Evolutionary conservation across 73 alveolate genomes (phyloP).

Genomic region (Symbiodinium natans): DNA sequence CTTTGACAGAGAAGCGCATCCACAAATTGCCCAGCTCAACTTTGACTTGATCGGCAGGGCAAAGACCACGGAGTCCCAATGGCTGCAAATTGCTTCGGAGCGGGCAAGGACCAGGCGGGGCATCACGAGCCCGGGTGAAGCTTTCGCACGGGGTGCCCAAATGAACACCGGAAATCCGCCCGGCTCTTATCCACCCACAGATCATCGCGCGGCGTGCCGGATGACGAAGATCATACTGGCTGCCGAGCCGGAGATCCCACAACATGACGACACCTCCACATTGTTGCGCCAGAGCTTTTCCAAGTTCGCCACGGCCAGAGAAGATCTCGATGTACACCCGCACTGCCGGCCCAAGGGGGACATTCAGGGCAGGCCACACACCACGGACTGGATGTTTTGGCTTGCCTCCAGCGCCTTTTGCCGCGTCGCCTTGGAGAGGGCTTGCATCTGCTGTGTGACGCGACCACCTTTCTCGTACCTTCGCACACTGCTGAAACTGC

Average conservation of each 20-base stretch:
- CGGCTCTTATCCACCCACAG: not conserved
- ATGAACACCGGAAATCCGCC: not conserved
- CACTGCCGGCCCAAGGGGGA: not conserved
- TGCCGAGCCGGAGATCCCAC: not conserved
- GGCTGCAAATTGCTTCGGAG: not conserved
- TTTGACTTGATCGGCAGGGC: constrained; percentile 5
- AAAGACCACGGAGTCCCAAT: not conserved
- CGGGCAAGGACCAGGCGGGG: constrained; percentile 22
- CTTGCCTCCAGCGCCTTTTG: not conserved
- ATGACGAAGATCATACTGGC: not conserved
- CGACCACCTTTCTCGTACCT: constrained; percentile 54
- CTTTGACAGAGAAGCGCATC: constrained; percentile 21
- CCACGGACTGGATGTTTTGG: not conserved
- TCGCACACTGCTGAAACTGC: not conserved
- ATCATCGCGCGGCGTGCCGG: not conserved
- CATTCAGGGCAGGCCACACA: not conserved
- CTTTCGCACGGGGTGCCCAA: constrained; percentile 35
- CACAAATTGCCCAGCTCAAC: not conserved
- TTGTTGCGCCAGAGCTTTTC: not conserved
- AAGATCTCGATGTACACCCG: constrained; percentile 2
- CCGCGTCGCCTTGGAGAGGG: not conserved
- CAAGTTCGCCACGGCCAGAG: not conserved
- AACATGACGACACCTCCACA: not conserved
- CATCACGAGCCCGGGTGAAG: constrained; percentile 17
- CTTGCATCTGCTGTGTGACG: constrained; percentile 8